Evolutionary conservation across 1,284 basidiomycete species (phyloP).

Genomic region (Waitea zeae): DNA sequence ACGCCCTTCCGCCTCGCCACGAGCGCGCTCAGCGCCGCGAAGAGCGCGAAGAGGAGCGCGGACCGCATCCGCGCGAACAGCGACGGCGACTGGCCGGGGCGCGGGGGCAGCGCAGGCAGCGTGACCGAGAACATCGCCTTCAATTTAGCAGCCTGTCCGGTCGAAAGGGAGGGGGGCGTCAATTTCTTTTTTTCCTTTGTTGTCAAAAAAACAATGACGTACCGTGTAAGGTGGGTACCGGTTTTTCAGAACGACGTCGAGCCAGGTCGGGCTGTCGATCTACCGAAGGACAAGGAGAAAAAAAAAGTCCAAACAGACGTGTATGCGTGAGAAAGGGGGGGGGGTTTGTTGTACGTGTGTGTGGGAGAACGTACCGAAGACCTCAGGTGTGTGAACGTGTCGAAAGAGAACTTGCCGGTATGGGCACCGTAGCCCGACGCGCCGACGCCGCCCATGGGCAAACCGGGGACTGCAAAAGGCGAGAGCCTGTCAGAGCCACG

Average conservation of each 20-base stretch:
- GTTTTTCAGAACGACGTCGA: conserved; percentile 34
- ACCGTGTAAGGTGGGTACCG: conserved; percentile 55
- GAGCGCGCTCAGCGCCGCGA: conserved; percentile 15
- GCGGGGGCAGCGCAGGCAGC: conserved; percentile 17
- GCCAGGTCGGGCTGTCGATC: conserved; percentile 17
- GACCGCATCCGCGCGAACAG: conserved; percentile 15
- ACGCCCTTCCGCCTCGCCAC: conserved; percentile 9
- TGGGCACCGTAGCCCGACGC: conserved; percentile 47
- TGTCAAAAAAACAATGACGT: conserved; percentile 7
- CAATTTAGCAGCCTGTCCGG: conserved; percentile 12
- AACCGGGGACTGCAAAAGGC: conserved; percentile 30
- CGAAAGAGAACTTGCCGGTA: conserved; percentile 47
- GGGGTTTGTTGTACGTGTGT: conserved; percentile 22
- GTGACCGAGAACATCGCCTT: conserved; percentile 12
- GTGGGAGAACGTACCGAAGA: conserved; percentile 42
- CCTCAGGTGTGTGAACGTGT: conserved; percentile 52
- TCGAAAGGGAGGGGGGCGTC: background rate
- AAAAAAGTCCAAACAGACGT: no score
- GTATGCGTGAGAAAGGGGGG: background rate
- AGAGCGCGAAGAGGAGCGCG: conserved; percentile 22
- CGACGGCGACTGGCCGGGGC: conserved; percentile 12
- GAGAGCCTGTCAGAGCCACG: conserved; percentile 1
- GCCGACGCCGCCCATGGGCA: conserved; percentile 62
- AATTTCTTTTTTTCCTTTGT: background rate
- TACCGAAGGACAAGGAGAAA: no score